Evolutionary conservation across 1,139 yeast genomes (phyloP), one percentile per base, ranked within the genome.

Genomic region (Hemisphaericaspora xylofermentans): DNA sequence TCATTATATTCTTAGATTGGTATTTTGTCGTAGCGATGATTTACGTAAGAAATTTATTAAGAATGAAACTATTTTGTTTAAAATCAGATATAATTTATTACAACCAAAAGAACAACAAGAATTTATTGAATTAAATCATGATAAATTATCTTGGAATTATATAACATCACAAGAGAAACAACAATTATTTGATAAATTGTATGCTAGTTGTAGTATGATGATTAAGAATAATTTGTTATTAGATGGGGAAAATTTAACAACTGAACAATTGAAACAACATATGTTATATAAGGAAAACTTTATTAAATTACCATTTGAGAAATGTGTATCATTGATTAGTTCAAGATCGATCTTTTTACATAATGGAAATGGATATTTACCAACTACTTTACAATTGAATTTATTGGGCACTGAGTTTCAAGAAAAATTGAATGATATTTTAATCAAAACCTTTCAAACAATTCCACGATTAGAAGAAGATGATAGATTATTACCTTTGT

Each of bases 381-480:
- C 98, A 4, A 81, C 87, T 34, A 78, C 86, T 41, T 79, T 85
- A 57, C 97, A 89, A 60, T 67, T 85, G 48, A 81, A 81, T 43
- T 64, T 88, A 40, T 67, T 93, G 34, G 70, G 83, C 0, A 71
- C 68, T 33, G 96, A 88, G 58, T 91, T 84, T 57, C 69, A 79
- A 39, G 72, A 71, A 13, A 67, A 68, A 40, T 70, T 94, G 38
- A 60, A 62, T 4, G 60, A 65, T 8, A 79, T 81, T 29, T 68
- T 93, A 45, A 63, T 82, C 17, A 68, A 73, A 43, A 88, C 98
- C 0, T 84, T 88, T 53, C 86, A 85, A 52, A 76, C 86, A 18
- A 66, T 91, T 41, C 95, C 97, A 2, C 73, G 94, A 15, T 68
- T 93, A 42, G 96, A 89, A 55, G 98, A 93, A 64, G 97, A 91